Evolutionary conservation across 2,329 filamentous ascomycete genomes (phyloP), one percentile per base, ranked within the genome.

Genomic region (Drechslerella dactyloides): DNA sequence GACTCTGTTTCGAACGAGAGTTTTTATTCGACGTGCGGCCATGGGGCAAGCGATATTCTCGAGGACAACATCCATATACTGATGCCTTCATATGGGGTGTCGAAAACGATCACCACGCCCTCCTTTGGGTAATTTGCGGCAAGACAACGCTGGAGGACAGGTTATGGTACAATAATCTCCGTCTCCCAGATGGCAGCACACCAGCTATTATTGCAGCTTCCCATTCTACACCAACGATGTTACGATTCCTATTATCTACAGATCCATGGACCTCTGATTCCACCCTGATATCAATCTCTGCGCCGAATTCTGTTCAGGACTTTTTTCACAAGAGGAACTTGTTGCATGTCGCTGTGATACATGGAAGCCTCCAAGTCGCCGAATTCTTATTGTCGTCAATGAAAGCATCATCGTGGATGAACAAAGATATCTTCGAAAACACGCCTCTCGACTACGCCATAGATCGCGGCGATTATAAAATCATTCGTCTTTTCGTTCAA

Each of bases 61-160:
- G 51, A 6, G 35, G 51, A 10, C n/a, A 17, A 1, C 51, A 69
- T 40, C 57, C 40, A 19, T 62, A 62, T 10, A 62, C 64, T 4
- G 64, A 69, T 30, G 42, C 64, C 19, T 69, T 69, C 19, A 52
- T 69, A 13, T 69, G 64, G 64, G 64, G 57, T 5, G 42, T 69
- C 30, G 64, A 69, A 48, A 69, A 69, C 17, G 56, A 57, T n/a
- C 64, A 69, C 17, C 1, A 0, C 13, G 0, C 48, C 3, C 44
- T 69, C 2, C 4, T 69, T 2, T 46, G 15, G 2, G 10, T 35
- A 13, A 69, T 69, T 40, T 40, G 40, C 6, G 35, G 37, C 6
- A 69, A 21, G 24, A n/a, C 21, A 21, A n/a, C 40, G 2, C n/a
- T 2, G 15, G n/a, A 15, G n/a, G 15, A 27, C 21, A 37, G 1